Conservation (phyloP, 202 grass and related monocot species). For the Cymbopogon flexuosus region DNA sequence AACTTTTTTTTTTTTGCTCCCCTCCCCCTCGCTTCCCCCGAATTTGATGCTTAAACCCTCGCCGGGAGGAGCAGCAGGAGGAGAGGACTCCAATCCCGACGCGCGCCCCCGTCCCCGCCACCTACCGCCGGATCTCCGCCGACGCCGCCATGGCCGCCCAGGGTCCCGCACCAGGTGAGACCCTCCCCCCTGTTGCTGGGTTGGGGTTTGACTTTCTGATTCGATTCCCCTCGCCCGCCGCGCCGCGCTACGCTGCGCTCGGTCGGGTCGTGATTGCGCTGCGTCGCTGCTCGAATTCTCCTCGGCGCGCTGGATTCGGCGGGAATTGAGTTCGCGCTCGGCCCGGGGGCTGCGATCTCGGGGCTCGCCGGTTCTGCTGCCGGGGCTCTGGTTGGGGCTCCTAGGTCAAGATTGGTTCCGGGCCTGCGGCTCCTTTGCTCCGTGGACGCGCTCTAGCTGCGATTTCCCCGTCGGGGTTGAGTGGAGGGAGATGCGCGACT, state of each 20-base stretch:
- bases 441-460: too few species aligned
- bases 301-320: not conserved
- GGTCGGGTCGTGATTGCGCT: not conserved
- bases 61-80: not conserved
- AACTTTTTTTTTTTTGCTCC: not conserved
- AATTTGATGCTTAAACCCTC: slow-evolving; percentile 41
- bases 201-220: slow-evolving; percentile 22
- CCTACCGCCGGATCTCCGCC: slow-evolving; percentile 20
- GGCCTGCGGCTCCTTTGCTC: not conserved
- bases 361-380: not conserved
- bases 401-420: slow-evolving; percentile 27
- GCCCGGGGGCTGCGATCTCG: not conserved
- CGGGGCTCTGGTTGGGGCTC: not conserved
- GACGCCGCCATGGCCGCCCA: slow-evolving; percentile 27
- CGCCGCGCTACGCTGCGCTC: not conserved
- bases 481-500: not conserved
- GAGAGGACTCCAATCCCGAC: slow-evolving; percentile 22
- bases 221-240: not conserved
- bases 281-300: not conserved
- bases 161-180: not conserved
- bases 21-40: not conserved
- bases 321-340: slow-evolving; percentile 1
- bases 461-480: not conserved
- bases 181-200: not conserved
- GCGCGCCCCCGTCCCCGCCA: not conserved